These are phyloP conservation scores for Orobanche coerulescens DNA, from an alignment of 257 asterid genomes.

Conservation along the genomic window DNA sequence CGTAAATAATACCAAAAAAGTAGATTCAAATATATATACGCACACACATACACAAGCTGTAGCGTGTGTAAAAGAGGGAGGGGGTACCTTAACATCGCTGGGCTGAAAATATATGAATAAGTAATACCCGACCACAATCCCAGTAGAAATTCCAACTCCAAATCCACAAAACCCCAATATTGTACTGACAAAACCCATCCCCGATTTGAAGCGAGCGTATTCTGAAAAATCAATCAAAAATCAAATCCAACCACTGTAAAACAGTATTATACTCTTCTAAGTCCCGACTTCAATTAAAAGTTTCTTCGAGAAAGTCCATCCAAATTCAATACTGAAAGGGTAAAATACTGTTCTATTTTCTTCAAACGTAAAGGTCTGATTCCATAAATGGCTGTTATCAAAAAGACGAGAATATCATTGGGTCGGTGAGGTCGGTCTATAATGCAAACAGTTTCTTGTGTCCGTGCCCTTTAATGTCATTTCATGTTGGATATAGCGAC, in stretches of 20 bases:
- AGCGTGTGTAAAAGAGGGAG: too few species aligned
- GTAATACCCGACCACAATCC: conserved; percentile 23
- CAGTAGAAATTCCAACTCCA: conserved; percentile 76
- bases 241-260: conserved; percentile 10
- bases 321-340: not conserved
- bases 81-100: too few species aligned
- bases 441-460: not conserved
- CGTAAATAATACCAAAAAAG: too few species aligned
- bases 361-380: not conserved
- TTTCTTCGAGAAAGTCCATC: conserved; percentile 26
- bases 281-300: conserved; percentile 22
- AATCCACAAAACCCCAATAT: conserved; percentile 74
- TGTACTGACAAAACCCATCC: conserved; percentile 72
- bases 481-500: not conserved
- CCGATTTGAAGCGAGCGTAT: conserved; percentile 4
- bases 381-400: not conserved
- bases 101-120: too few species aligned
- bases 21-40: too few species aligned
- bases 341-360: not conserved
- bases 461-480: conserved; percentile 24
- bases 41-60: too few species aligned
- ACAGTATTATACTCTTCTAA: not conserved
- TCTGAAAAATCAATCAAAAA: conserved; percentile 11
- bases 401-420: conserved; percentile 23
- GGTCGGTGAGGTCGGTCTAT: not conserved